Conservation (phyloP, 768 basidiomycete species). For the Suillus lakei region DNA sequence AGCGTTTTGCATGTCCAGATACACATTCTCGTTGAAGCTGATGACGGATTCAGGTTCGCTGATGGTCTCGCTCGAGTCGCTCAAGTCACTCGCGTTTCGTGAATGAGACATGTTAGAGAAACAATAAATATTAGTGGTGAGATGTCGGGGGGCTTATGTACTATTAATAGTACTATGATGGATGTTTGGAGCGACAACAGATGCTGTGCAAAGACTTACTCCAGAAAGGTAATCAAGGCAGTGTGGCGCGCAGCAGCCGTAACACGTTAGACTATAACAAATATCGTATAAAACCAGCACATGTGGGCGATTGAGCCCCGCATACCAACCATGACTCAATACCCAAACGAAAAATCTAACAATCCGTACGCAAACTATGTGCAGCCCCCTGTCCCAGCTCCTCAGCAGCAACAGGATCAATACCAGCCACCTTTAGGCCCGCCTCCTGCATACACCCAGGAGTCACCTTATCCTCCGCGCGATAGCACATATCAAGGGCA, state of each 20-base stretch:
- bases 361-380: slow-evolving; percentile 21
- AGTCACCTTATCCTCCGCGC: slow-evolving; percentile 9
- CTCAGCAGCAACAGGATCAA: slow-evolving; percentile 11
- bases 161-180: too few species aligned
- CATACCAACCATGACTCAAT: slow-evolving; percentile 21
- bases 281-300: neutral
- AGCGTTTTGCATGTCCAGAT: neutral
- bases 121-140: too few species aligned
- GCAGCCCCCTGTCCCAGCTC: slow-evolving; percentile 4
- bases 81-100: neutral
- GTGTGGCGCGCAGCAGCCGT: neutral
- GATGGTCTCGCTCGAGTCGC: neutral
- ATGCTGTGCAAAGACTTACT: too few species aligned
- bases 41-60: neutral
- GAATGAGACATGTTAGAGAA: neutral
- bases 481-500: slow-evolving; percentile 18
- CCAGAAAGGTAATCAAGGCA: neutral
- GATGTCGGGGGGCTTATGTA: too few species aligned
- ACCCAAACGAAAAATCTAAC: slow-evolving; percentile 30
- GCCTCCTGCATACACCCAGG: slow-evolving; percentile 14
- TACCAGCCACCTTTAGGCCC: slow-evolving; percentile 14
- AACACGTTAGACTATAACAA: neutral
- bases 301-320: neutral
- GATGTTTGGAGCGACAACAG: too few species aligned
- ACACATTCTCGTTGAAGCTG: neutral